These are phyloP conservation scores for Candida ortonii DNA, from an alignment of 805 yeast genomes.

Conservation along the genomic window DNA sequence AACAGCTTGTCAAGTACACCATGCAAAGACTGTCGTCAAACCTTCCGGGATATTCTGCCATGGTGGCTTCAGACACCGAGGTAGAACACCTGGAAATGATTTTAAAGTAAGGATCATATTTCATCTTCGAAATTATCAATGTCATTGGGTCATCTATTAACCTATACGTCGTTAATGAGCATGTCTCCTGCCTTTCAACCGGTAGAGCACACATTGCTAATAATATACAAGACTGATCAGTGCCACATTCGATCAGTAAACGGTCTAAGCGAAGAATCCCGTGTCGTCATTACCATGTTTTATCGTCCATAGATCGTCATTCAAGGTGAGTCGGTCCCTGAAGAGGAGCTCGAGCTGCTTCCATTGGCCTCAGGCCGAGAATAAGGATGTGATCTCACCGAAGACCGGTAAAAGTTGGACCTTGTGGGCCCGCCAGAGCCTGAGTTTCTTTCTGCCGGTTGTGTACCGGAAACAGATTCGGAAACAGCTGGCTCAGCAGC, in stretches of 20 bases:
- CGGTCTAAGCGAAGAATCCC: no score
- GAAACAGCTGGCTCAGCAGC: not conserved
- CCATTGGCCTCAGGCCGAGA: conserved; percentile 14
- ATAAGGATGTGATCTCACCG: conserved; percentile 18
- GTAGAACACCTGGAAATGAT: conserved; percentile 33
- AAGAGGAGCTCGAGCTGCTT: conserved; percentile 5
- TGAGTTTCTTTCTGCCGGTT: conserved; percentile 7
- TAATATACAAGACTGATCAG: not conserved
- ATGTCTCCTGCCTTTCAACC: not conserved
- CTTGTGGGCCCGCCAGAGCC: conserved; percentile 20
- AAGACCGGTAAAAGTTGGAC: conserved; percentile 5
- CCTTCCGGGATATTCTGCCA: conserved; percentile 34
- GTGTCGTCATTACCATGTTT: not conserved
- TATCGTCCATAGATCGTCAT: conserved; percentile 1
- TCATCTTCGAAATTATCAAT: not conserved
- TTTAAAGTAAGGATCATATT: conserved; percentile 11
- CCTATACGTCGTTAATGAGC: not conserved
- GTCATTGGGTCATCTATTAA: no score
- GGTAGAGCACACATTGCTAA: not conserved
- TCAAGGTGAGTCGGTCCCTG: conserved; percentile 4
- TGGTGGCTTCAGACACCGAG: conserved; percentile 32
- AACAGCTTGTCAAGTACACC: conserved; percentile 37
- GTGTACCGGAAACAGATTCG: no score
- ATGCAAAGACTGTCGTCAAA: conserved; percentile 29
- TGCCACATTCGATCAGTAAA: no score